These are phyloP conservation scores for Fragilaria crotonensis DNA, from an alignment of 108 stramenopile genomes.

Conservation along the genomic window DNA sequence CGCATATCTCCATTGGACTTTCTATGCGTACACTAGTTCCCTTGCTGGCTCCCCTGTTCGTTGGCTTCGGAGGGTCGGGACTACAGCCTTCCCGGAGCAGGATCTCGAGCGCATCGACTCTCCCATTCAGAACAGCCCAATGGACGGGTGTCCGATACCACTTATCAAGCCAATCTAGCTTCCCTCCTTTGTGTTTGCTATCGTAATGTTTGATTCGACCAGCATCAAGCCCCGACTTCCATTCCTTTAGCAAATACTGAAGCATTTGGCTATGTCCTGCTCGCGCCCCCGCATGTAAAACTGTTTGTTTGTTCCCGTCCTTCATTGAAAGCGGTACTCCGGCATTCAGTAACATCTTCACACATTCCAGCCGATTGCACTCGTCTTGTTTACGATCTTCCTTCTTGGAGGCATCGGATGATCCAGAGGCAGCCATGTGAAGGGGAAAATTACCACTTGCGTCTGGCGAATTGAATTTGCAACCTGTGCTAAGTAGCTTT, in stretches of 20 bases:
- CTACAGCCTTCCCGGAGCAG: constrained; percentile 56
- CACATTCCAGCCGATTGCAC: constrained; percentile 39
- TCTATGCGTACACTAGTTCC: constrained; percentile 51
- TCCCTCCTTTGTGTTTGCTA: constrained; percentile 10
- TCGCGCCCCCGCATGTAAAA: constrained; percentile 71
- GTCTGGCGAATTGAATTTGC: constrained; percentile 61
- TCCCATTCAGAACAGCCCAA: constrained; percentile 79
- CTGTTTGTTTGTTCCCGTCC: constrained; percentile 77
- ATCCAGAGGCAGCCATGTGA: constrained; percentile 58
- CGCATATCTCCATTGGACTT: constrained; percentile 64
- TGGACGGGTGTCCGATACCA: constrained; percentile 78
- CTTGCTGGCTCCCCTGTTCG: constrained; percentile 21
- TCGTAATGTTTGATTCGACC: constrained; percentile 18
- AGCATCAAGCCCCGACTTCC: constrained; percentile 21
- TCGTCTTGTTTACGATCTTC: constrained; percentile 28
- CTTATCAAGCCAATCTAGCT: constrained; percentile 41
- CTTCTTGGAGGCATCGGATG: not conserved
- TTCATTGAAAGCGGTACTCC: constrained; percentile 58
- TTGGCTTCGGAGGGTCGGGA: constrained; percentile 48
- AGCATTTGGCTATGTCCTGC: constrained; percentile 51
- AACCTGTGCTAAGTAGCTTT: constrained; percentile 38
- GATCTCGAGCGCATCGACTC: constrained; percentile 40
- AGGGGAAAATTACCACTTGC: constrained; percentile 61
- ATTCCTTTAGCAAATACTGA: constrained; percentile 33
- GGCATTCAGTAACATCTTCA: constrained; percentile 37